Conservation (phyloP, 805 yeast genomes). For the Groenewaldozyma tartarivorans region DNA sequence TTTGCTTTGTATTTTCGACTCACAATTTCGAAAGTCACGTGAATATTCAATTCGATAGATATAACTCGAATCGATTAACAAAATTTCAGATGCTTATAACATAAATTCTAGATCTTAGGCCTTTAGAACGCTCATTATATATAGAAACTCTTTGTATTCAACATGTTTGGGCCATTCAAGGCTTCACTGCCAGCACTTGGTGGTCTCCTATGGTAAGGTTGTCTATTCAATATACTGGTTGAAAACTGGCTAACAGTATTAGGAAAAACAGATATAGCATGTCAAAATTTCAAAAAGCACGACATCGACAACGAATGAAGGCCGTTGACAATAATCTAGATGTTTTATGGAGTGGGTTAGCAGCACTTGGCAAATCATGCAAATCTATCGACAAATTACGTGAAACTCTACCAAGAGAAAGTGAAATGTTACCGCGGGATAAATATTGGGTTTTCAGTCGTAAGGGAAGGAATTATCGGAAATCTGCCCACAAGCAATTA, state of each 20-base stretch:
- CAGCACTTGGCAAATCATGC: conserved; percentile 25
- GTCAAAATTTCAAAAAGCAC: conserved; percentile 68
- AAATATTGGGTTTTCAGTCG: conserved; percentile 82
- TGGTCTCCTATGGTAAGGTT: conserved; percentile 63
- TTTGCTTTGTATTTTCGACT: too few relatives aligned
- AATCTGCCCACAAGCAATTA: conserved; percentile 68
- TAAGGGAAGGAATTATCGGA: conserved; percentile 70
- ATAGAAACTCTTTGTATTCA: too few relatives aligned
- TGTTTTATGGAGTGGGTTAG: conserved; percentile 44
- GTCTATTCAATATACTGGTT: too few relatives aligned
- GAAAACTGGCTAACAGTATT: too few relatives aligned
- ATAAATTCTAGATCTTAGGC: background rate
- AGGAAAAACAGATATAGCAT: conserved; percentile 72
- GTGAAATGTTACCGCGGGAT: conserved; percentile 70
- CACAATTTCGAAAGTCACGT: too few relatives aligned
- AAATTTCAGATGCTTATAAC: too few relatives aligned
- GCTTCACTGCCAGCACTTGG: conserved; percentile 48
- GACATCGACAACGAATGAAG: conserved; percentile 78
- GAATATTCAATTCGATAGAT: too few relatives aligned
- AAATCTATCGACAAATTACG: conserved; percentile 31
- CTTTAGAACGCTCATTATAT: background rate
- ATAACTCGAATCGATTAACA: too few relatives aligned
- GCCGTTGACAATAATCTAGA: conserved; percentile 73
- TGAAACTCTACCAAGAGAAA: conserved; percentile 60
- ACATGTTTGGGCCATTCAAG: conserved; percentile 73